Evolutionary conservation across 2,329 filamentous ascomycete genomes (phyloP), one percentile per base, ranked within the genome.

Genomic region (Plectosphaerella sp.): DNA sequence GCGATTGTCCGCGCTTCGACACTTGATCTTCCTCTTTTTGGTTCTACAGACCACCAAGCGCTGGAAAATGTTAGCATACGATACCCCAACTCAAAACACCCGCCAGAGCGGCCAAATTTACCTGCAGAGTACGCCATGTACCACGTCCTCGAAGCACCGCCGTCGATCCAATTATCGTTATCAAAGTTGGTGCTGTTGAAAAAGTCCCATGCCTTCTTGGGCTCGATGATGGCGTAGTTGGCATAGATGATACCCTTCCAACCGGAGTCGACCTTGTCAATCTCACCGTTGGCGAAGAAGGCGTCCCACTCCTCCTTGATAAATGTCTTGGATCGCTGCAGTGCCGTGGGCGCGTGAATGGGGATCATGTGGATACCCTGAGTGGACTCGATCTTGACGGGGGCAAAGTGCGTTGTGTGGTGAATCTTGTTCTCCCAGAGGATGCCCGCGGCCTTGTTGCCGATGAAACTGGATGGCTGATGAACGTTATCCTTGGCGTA

Each of bases 371-470:
- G 85, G 59, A 89, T 88, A 52, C 85, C 84, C 61, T 76, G 66
- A 54, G 90, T 77, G 62, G 80, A 88, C 66, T 88, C 83, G 11
- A 77, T 73, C 54, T 84, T 82, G 28, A 12, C 28, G 51, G 69
- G 11, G 24, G 22, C 88, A 61, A 94, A 94, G 70, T 89, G 94
- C 1, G 90, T 94, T 5, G 86, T 84, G 66, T 94, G 87, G 64
- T 95, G 88, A 51, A 88, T 80, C 69, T 94, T 95, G 69, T 94
- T 93, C 66, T 95, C 90, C 61, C 93, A 94, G 3, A 91, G 65
- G 54, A 80, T 80, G 2, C 77, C 76, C 15, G 53, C 47, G 5
- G 43, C 49, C 9, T 48, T 66, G 45, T 88, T 94, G 28, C 70
- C 77, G 52, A 86, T 79, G 64, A 90, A 93, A 9, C 81, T 72